Base-by-base conservation (phyloP, 2,329 filamentous ascomycete species). In the Aulographum hederae region DNA sequence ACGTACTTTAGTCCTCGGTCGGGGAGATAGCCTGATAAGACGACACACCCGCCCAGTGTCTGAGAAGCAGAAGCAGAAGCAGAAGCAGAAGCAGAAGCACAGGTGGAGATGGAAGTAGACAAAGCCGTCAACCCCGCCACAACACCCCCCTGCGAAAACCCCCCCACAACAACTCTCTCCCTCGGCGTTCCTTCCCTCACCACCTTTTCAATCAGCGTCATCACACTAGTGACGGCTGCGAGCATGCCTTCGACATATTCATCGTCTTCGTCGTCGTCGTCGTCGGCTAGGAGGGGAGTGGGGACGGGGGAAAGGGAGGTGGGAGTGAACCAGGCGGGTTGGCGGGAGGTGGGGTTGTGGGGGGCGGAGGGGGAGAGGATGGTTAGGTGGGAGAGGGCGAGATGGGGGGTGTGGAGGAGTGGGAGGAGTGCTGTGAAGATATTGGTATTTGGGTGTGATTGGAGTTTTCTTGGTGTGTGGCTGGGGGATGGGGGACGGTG, bases 321-420 rank as follows among this genome's bases (percentile, higher is more conserved):
- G 1, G 54, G 61, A 14, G 46, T 49, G 44, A 53, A 63, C 62
- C 58, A 66, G 14, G 58, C 63, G 36, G 52, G 58, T 16, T 54
- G 45, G 39, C 52, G 53, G 12, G 58, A 48, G 28, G 63, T 58
- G 34, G 48, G 54, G 40, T 63, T 57, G 25, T 59, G 50, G 26
- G 52, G 47, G 3, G 63, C 61, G 33, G 61, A 64, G 11, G 64
- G 62, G 18, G 67, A 52, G 26, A 64, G 46, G 61, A 61, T 66
- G 30, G 52, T 49, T 39, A 64, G 44, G 40, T 63, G 52, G n/a
- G n/a, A n/a, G n/a, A n/a, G n/a, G n/a, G n/a, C n/a, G n/a, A n/a
- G n/a, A n/a, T n/a, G n/a, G n/a, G n/a, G n/a, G n/a, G n/a, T n/a
- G n/a, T n/a, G n/a, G n/a, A n/a, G n/a, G n/a, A n/a, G n/a, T n/a